Percentiles rank a stretch among this genome's conserved stretches.
phyloP scores from a whole-genome alignment of 1,284 basidiomycete genomes.

The Ceratorhiza oryzae-sativae region DNA sequence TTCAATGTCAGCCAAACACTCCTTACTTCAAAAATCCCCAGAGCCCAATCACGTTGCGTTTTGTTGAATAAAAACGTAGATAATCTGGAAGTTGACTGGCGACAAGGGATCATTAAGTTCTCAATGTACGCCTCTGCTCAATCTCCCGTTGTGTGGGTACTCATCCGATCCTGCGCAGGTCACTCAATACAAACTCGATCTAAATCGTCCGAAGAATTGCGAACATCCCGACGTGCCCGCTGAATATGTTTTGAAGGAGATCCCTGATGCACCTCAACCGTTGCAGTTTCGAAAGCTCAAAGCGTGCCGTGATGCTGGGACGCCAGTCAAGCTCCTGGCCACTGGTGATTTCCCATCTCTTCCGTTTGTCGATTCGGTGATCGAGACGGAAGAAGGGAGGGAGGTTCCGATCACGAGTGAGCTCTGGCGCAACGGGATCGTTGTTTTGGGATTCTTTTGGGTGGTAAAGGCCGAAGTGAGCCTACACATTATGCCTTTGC shows the following conservation, averaged over 20 bases:
- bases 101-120: conserved; percentile 2
- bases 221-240: background rate
- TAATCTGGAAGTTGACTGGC: conserved; percentile 8
- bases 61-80: conserved; percentile 17
- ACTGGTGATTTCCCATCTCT: conserved; percentile 32
- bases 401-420: background rate
- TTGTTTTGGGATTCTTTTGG: conserved; percentile 33
- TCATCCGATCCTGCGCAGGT: background rate
- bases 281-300: conserved; percentile 29
- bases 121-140: background rate
- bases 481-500: background rate
- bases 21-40: conserved; percentile 26
- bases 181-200: conserved; percentile 24
- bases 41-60: conserved; percentile 13
- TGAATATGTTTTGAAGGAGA: background rate
- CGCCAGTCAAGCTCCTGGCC: conserved; percentile 22
- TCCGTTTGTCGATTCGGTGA: background rate
- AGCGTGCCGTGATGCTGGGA: conserved; percentile 2
- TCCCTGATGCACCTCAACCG: background rate
- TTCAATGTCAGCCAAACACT: conserved; percentile 33
- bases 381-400: background rate
- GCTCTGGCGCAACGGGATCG: conserved; percentile 15
- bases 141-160: background rate
- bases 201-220: conserved; percentile 10
- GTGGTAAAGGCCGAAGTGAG: conserved; percentile 20